Evolutionary conservation across 2,329 filamentous ascomycete species (phyloP), one percentile per base, ranked within the genome.

Genomic region (Hypoxylon sp.): DNA sequence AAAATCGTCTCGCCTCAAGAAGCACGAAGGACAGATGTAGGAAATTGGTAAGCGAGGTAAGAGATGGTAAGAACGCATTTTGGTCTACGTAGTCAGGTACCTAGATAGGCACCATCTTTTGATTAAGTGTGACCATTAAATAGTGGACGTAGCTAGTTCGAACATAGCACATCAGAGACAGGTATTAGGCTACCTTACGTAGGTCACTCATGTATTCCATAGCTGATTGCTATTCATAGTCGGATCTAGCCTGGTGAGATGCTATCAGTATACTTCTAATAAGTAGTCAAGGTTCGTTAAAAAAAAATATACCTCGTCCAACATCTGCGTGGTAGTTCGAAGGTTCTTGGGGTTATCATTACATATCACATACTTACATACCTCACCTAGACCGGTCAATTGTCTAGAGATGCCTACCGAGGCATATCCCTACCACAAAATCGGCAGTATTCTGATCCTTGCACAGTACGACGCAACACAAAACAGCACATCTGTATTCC

Each of bases 401-500:
- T 33, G 22, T 26, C 12, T 36, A 5, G 40, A 55, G 26, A 30
- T 59, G 11, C 36, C 38, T 30, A 18, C 16, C 36, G 4, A 49
- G 9, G 26, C 22, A 42, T 30, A 14, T 16, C n/a, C n/a, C 42
- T 24, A 40, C 30, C 4, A 51, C 5, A 22, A n/a, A 9, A 48
- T 18, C 46, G 16, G 11, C 38, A 22, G 9, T 46, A 52, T 50
- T 54, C 30, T 46, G 12, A 38, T 20, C 55, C 42, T 67, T 53
- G 46, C 40, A 65, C 45, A 33, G 51, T 52, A 50, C 51, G 7
- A 68, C 55, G 54, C 22, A 53, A 32, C 58, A 68, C 65, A 58
- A 59, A 46, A 68, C 65, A 68, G 33, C 65, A 33, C 62, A 68
- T 58, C 24, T 51, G 65, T 68, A 57, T 65, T 58, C 51, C 65